Evolutionary conservation across 441 rosid species (phyloP).

Genomic region (Aquilaria agallochum): DNA sequence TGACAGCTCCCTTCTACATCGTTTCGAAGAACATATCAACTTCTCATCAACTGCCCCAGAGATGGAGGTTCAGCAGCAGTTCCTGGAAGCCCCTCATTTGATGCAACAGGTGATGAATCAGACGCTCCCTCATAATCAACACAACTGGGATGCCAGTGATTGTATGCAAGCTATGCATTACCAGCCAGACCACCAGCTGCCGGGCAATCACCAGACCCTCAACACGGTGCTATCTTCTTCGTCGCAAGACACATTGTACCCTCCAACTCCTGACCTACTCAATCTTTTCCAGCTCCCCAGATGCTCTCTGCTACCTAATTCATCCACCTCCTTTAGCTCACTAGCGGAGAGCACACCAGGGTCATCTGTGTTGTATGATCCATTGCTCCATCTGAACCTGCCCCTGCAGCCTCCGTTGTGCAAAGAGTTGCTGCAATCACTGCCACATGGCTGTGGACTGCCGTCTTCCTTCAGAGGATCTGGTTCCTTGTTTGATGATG

Average conservation of each 20-base stretch:
- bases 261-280: conserved; percentile 59
- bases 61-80: conserved; percentile 11
- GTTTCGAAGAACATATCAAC: conserved; percentile 27
- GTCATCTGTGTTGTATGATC: conserved; percentile 53
- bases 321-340: conserved; percentile 35
- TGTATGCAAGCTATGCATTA: conserved; percentile 21
- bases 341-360: conserved; percentile 20
- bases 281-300: conserved; percentile 58
- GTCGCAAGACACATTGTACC: conserved; percentile 19
- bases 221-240: conserved; percentile 17
- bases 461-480: conserved; percentile 16
- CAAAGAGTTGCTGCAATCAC: conserved; percentile 45
- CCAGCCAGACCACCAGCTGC: conserved; percentile 1
- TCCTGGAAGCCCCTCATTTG: conserved; percentile 21
- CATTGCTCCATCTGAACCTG: conserved; percentile 54
- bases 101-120: conserved; percentile 33
- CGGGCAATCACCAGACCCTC: conserved; percentile 24
- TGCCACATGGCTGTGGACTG: conserved; percentile 33
- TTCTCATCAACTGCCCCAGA: conserved; percentile 13
- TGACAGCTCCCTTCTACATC: conserved; percentile 23
- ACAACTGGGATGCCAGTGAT: conserved; percentile 32
- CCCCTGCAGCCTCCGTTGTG: conserved; percentile 72
- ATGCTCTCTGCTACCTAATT: conserved; percentile 35
- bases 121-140: conserved; percentile 18
- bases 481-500: conserved; percentile 34